Evolutionary conservation across 768 basidiomycete species (phyloP).

Genomic region (Tricholoma terreum): DNA sequence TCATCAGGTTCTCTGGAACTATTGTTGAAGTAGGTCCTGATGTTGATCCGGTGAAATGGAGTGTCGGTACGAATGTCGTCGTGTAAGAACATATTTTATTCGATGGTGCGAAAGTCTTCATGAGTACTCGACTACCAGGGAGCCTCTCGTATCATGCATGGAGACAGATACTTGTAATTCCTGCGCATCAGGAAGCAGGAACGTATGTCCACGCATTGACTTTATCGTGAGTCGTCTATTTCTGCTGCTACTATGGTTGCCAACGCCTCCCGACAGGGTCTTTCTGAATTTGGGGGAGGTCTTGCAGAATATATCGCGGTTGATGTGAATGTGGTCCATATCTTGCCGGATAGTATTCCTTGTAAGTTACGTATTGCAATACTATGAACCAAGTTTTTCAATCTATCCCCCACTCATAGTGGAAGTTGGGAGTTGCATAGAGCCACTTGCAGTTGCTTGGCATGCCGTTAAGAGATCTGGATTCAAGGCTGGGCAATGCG

Average conservation of each 20-base stretch:
- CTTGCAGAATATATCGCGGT: constrained; percentile 40
- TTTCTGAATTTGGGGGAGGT: constrained; percentile 40
- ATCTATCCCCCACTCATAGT: constrained; percentile 25
- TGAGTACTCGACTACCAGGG: constrained; percentile 22
- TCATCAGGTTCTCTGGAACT: constrained; percentile 32
- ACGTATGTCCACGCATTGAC: constrained; percentile 31
- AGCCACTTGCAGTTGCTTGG: constrained; percentile 46
- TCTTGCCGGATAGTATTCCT: constrained; percentile 34
- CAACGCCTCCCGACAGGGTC: constrained; percentile 24
- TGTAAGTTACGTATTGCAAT: constrained; percentile 24
- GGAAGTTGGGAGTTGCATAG: constrained; percentile 45
- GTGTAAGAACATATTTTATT: constrained; percentile 21
- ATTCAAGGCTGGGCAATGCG: constrained; percentile 35
- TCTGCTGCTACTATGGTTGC: not conserved
- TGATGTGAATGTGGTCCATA: constrained; percentile 33
- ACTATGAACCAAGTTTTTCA: not conserved
- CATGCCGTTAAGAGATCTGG: constrained; percentile 41
- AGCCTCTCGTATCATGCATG: constrained; percentile 41
- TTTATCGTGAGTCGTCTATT: constrained; percentile 31
- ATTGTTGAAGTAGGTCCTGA: constrained; percentile 32
- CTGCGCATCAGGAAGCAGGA: constrained; percentile 31
- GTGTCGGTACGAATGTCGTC: constrained; percentile 32
- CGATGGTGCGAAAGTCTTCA: not conserved
- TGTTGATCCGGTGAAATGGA: constrained; percentile 31
- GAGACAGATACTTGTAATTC: constrained; percentile 26